Conservation (phyloP, 2,329 filamentous ascomycete genomes). For the Huntiella abstrusa region DNA sequence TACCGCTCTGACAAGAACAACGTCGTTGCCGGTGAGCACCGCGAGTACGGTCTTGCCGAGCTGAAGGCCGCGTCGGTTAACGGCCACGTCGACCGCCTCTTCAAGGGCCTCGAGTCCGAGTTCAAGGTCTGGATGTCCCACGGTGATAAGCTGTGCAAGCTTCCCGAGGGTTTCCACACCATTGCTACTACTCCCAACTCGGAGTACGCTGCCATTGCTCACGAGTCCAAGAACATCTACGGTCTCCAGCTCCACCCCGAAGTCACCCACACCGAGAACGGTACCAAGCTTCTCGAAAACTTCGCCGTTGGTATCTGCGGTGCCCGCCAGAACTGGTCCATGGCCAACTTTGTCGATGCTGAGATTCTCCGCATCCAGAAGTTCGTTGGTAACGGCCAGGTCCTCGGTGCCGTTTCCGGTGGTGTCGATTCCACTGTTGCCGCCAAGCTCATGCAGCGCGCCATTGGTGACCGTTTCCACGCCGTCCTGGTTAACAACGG, state of each 20-base stretch:
- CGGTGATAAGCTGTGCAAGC: conserved; percentile 59
- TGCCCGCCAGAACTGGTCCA: conserved; percentile 61
- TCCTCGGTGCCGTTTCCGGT: conserved; percentile 37
- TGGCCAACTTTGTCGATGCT: conserved; percentile 64
- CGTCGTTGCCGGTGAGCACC: conserved; percentile 23
- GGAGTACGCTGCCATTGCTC: conserved; percentile 62
- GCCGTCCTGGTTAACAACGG: conserved; percentile 77
- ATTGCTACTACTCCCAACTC: conserved; percentile 62
- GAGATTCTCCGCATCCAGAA: conserved; percentile 66
- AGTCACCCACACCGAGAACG: conserved; percentile 50
- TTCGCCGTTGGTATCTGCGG: conserved; percentile 71
- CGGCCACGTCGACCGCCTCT: conserved; percentile 56
- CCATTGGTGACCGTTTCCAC: conserved; percentile 66
- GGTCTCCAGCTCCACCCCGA: conserved; percentile 87
- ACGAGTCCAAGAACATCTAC: conserved; percentile 50
- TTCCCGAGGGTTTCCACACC: conserved; percentile 54
- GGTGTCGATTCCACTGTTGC: conserved; percentile 84
- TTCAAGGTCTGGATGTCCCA: conserved; percentile 62
- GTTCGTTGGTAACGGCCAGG: conserved; percentile 69
- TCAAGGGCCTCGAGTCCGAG: conserved; percentile 49
- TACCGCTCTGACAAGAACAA: conserved; percentile 44
- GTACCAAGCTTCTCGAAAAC: conserved; percentile 56
- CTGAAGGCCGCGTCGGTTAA: conserved; percentile 40
- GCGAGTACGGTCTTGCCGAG: conserved; percentile 52
- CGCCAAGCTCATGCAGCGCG: conserved; percentile 67